These are phyloP conservation scores for Tubosaeta sp. DNA, from an alignment of 768 basidiomycete genomes.

Conservation along the genomic window DNA sequence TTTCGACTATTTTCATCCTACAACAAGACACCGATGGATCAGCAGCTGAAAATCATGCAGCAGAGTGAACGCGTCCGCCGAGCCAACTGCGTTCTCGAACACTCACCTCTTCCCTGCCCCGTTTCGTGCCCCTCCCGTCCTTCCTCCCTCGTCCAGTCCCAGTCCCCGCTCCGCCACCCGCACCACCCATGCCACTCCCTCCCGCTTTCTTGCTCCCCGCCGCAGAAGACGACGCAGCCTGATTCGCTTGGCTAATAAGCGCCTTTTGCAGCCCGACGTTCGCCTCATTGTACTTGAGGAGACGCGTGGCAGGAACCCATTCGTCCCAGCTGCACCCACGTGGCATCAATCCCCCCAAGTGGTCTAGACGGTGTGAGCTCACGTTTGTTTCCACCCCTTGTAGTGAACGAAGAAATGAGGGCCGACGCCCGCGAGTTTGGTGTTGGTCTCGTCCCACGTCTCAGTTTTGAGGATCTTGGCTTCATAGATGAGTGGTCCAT, in stretches of 20 bases:
- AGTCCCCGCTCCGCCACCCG: conserved; percentile 20
- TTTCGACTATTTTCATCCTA: conserved; percentile 76
- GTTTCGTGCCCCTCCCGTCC: conserved; percentile 65
- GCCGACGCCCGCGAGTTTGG: conserved; percentile 58
- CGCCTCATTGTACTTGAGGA: conserved; percentile 81
- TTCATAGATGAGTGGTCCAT: conserved; percentile 93
- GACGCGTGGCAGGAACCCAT: conserved; percentile 80
- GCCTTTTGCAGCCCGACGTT: conserved; percentile 76
- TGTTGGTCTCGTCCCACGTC: conserved; percentile 59
- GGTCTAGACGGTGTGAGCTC: conserved; percentile 22
- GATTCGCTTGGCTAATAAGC: conserved; percentile 46
- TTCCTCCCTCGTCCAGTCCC: conserved; percentile 41
- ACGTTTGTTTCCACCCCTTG: conserved; percentile 99
- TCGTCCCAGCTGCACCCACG: conserved; percentile 78
- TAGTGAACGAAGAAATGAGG: conserved; percentile 95
- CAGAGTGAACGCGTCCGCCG: not conserved
- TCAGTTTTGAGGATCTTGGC: conserved; percentile 81
- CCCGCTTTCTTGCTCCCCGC: conserved; percentile 25
- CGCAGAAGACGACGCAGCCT: conserved; percentile 36
- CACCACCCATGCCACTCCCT: conserved; percentile 23
- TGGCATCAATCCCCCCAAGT: too few species aligned
- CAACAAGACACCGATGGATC: not conserved
- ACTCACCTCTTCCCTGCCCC: conserved; percentile 70
- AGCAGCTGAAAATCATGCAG: not conserved
- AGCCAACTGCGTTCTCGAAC: too few species aligned